Evolutionary conservation across 1,284 basidiomycete genomes (phyloP).

Genomic region (Cutaneotrichosporon daszewskae): DNA sequence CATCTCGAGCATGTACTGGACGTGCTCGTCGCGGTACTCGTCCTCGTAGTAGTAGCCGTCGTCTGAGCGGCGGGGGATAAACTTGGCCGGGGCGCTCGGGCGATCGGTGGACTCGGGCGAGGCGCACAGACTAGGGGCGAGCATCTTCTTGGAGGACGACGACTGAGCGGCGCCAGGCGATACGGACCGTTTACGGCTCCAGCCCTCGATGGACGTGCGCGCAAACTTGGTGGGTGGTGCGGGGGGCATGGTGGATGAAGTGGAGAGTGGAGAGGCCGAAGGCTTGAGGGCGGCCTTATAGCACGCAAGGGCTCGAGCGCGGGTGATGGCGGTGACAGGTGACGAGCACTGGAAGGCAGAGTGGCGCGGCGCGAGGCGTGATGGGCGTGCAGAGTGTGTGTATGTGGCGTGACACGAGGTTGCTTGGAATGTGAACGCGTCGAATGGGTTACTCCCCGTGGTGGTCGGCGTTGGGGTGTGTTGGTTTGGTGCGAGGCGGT

Average conservation of each 20-base stretch:
- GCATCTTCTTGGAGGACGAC: conserved; percentile 16
- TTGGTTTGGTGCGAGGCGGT: no score
- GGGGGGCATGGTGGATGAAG: conserved; percentile 34
- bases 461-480: no score
- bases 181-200: conserved; percentile 38
- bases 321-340: neutral
- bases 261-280: no score
- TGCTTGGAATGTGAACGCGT: conserved; percentile 8
- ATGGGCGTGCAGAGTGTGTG: neutral
- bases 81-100: neutral
- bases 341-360: neutral
- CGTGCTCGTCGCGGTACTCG: conserved; percentile 91
- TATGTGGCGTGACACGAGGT: conserved; percentile 1
- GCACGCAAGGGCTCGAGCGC: neutral
- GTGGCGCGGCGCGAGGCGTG: neutral
- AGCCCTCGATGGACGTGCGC: conserved; percentile 39
- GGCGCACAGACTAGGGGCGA: conserved; percentile 1
- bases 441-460: no score
- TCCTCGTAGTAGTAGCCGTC: conserved; percentile 61
- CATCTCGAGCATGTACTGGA: conserved; percentile 91
- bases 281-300: neutral
- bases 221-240: conserved; percentile 35
- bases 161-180: conserved; percentile 25
- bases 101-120: conserved; percentile 1
- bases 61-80: conserved; percentile 27